These are phyloP conservation scores for Trichomonascus vanleenenianus DNA, from an alignment of 805 yeast species.

Conservation along the genomic window DNA sequence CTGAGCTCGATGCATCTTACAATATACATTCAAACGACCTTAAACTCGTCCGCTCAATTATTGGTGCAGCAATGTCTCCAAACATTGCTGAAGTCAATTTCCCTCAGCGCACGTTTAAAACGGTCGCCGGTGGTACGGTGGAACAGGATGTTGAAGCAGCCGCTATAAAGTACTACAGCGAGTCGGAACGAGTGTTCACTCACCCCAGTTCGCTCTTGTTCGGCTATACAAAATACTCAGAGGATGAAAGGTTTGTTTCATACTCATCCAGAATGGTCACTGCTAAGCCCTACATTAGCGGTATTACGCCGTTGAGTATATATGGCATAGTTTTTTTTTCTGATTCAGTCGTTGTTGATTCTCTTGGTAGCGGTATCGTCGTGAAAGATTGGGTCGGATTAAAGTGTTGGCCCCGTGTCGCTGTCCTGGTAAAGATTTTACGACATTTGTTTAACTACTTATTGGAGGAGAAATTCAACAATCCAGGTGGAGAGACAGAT, in stretches of 20 bases:
- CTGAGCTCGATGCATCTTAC: constrained; percentile 23
- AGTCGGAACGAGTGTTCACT: constrained; percentile 65
- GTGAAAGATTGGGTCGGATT: constrained; percentile 87
- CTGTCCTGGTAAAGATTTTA: constrained; percentile 69
- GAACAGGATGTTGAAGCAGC: constrained; percentile 80
- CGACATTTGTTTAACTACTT: constrained; percentile 59
- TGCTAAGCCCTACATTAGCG: constrained; percentile 60
- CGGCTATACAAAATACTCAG: constrained; percentile 35
- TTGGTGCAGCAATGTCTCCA: constrained; percentile 80
- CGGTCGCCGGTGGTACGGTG: constrained; percentile 69
- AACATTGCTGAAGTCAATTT: constrained; percentile 70
- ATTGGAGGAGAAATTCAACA: constrained; percentile 47
- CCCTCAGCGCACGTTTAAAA: constrained; percentile 71
- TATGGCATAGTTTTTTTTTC: constrained; percentile 75
- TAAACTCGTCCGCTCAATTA: constrained; percentile 52
- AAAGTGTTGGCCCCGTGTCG: constrained; percentile 90
- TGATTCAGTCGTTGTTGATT: constrained; percentile 47
- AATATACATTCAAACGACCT: constrained; percentile 47
- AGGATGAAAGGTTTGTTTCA: constrained; percentile 43
- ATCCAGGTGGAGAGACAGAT: neutral
- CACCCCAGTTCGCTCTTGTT: constrained; percentile 84
- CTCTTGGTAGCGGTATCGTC: constrained; percentile 70
- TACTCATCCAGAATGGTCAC: constrained; percentile 55
- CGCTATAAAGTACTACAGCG: constrained; percentile 63
- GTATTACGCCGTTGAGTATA: constrained; percentile 71